phyloP scores from a whole-genome alignment of 768 basidiomycete species.

The Leccinum longicurvipes region DNA sequence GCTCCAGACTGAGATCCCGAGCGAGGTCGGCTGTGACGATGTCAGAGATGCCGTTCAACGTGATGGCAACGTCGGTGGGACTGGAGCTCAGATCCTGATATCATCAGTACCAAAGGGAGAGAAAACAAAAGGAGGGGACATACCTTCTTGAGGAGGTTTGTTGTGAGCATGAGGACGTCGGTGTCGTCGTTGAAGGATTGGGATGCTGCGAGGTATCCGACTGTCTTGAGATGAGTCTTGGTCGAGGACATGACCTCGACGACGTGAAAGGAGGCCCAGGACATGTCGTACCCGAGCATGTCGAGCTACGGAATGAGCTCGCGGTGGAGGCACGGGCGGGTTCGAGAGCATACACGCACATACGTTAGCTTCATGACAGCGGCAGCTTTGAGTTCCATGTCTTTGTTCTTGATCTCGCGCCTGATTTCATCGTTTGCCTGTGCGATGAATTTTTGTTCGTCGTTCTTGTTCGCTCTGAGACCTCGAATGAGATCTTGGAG shows the following conservation, averaged over 20 bases:
- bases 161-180: slow-evolving; percentile 96
- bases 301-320: slow-evolving; percentile 62
- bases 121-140: slow-evolving; percentile 16
- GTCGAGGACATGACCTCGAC: slow-evolving; percentile 97
- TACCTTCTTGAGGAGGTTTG: slow-evolving; percentile 93
- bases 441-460: slow-evolving; percentile 88
- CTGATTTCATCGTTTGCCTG: slow-evolving; percentile 94
- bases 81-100: slow-evolving; percentile 74
- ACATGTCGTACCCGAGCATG: slow-evolving; percentile 95
- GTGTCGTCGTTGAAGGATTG: slow-evolving; percentile 93
- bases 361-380: slow-evolving; percentile 96
- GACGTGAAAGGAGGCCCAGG: slow-evolving; percentile 95
- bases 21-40: slow-evolving; percentile 86
- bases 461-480: slow-evolving; percentile 90
- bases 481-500: slow-evolving; percentile 95
- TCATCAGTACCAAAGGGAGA: slow-evolving; percentile 8
- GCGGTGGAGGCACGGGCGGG: neutral
- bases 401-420: slow-evolving; percentile 85
- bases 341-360: slow-evolving; percentile 49
- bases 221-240: slow-evolving; percentile 86
- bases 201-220: slow-evolving; percentile 91
- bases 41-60: slow-evolving; percentile 79
- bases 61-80: slow-evolving; percentile 70
- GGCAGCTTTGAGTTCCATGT: slow-evolving; percentile 95
- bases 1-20: slow-evolving; percentile 84